Conservation (phyloP, 1,139 yeast genomes). For the Taiozyma sp. region DNA sequence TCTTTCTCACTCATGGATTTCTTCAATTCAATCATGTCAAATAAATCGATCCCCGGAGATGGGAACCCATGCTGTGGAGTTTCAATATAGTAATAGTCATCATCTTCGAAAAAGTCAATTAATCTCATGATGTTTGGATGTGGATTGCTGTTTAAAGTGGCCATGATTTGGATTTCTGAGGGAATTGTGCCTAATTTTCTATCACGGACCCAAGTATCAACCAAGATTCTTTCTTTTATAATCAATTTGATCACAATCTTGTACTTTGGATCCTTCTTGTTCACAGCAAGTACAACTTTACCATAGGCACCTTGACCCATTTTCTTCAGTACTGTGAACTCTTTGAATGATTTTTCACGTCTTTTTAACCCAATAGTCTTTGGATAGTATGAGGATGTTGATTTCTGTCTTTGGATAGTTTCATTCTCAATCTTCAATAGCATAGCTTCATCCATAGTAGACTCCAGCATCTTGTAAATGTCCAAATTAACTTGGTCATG, state of each 20-base stretch:
- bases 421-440: slow-evolving; percentile 41
- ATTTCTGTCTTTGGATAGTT: slow-evolving; percentile 32
- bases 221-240: slow-evolving; percentile 85
- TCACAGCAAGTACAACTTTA: slow-evolving; percentile 76
- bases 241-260: slow-evolving; percentile 82
- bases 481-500: slow-evolving; percentile 1
- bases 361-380: slow-evolving; percentile 50
- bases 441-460: slow-evolving; percentile 32
- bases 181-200: slow-evolving; percentile 89
- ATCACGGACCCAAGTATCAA: slow-evolving; percentile 97
- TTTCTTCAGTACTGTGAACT: slow-evolving; percentile 63
- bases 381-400: slow-evolving; percentile 45
- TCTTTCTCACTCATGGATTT: slow-evolving; percentile 74
- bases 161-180: slow-evolving; percentile 89
- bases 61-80: slow-evolving; percentile 85
- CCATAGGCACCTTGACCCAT: slow-evolving; percentile 98
- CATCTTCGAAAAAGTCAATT: slow-evolving; percentile 89
- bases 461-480: slow-evolving; percentile 15
- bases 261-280: slow-evolving; percentile 54
- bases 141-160: slow-evolving; percentile 64
- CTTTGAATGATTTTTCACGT: slow-evolving; percentile 62
- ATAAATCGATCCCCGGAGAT: slow-evolving; percentile 81
- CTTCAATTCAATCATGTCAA: slow-evolving; percentile 83
- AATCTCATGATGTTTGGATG: slow-evolving; percentile 85
- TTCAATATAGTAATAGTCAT: slow-evolving; percentile 80